Evolutionary conservation across 2,329 filamentous ascomycete species (phyloP).

Genomic region (Alternaria gansuensis): DNA sequence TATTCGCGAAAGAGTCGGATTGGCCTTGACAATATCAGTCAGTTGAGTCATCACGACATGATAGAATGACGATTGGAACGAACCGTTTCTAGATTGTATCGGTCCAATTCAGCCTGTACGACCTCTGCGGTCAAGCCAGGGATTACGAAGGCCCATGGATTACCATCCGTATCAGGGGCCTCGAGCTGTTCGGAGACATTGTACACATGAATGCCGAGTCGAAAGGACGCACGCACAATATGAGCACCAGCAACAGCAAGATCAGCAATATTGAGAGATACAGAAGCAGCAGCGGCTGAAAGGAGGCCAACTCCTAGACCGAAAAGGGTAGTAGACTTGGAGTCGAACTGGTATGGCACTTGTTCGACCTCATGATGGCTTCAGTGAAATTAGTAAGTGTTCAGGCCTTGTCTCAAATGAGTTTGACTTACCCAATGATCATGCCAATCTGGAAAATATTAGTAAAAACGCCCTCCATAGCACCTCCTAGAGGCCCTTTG

Average conservation of each 20-base stretch:
- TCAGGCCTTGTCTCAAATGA: no score
- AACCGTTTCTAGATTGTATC: slow-evolving; percentile 2
- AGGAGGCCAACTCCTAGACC: neutral
- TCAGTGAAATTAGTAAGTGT: no score
- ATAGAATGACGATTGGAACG: neutral
- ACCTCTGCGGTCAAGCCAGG: neutral
- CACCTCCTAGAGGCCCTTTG: no score
- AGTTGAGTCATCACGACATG: neutral
- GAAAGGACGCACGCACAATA: neutral
- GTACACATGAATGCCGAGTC: slow-evolving; percentile 5
- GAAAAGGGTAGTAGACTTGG: no score
- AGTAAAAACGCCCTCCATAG: no score
- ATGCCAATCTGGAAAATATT: no score
- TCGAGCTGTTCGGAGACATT: slow-evolving; percentile 8
- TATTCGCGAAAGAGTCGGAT: neutral
- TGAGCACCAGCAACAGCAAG: neutral
- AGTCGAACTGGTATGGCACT: no score
- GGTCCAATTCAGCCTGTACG: slow-evolving; percentile 2
- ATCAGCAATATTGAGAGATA: neutral
- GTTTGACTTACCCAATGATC: no score
- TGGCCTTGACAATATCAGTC: neutral
- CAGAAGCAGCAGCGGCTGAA: neutral
- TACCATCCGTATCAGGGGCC: neutral
- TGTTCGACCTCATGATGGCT: no score
- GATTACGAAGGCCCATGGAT: slow-evolving; percentile 3